Conservation (phyloP, 108 stramenopile species). For the Nitzschia sp. region DNA sequence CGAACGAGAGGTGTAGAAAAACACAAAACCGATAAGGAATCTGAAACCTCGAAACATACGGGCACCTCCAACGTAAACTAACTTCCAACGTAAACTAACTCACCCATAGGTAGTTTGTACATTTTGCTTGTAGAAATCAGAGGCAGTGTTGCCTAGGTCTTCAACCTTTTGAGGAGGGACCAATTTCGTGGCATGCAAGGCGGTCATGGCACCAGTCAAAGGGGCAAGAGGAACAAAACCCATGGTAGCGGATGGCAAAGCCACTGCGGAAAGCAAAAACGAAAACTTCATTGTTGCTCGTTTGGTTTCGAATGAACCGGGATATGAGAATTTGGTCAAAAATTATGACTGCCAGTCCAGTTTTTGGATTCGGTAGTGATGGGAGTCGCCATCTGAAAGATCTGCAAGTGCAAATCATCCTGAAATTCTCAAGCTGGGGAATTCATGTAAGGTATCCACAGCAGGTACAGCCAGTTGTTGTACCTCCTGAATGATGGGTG, state of each 20-base stretch:
- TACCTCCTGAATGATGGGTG: too few species aligned
- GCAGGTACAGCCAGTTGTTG: too few species aligned
- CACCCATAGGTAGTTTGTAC: slow-evolving; percentile 87
- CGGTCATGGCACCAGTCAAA: slow-evolving; percentile 7
- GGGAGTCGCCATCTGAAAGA: not conserved
- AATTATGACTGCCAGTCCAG: not conserved
- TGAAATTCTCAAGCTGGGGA: too few species aligned
- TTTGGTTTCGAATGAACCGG: not conserved
- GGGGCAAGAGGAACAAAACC: slow-evolving; percentile 15
- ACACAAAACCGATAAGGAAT: not conserved
- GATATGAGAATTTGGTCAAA: not conserved
- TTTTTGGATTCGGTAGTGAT: not conserved
- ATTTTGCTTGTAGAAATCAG: slow-evolving; percentile 57
- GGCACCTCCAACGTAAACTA: too few species aligned
- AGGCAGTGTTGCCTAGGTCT: slow-evolving; percentile 22
- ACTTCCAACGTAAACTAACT: too few species aligned
- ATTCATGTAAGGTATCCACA: too few species aligned
- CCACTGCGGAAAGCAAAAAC: slow-evolving; percentile 13
- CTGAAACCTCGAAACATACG: not conserved
- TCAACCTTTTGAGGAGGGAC: slow-evolving; percentile 24
- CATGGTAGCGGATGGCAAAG: not conserved
- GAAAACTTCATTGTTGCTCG: slow-evolving; percentile 20
- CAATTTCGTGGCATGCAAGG: slow-evolving; percentile 19
- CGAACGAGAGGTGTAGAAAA: too few species aligned
- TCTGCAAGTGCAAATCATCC: not conserved